Conservation (phyloP, 345 rosid genomes). For the Gossypium bickii region DNA sequence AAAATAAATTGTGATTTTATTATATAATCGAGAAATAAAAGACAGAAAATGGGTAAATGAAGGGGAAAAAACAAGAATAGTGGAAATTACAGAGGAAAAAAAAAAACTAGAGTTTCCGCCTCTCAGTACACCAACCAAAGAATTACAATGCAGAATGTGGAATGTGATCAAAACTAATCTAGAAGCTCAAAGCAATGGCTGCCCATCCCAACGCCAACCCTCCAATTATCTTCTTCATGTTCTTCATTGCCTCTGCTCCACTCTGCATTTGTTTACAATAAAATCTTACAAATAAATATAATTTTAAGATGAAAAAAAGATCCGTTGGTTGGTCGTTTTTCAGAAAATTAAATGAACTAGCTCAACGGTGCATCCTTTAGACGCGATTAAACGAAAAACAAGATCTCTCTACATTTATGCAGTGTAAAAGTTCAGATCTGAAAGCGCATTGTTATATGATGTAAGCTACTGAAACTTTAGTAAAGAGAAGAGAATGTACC, state of each 20-base stretch:
- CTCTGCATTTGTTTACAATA: conserved; percentile 19
- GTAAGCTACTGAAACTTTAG: neutral
- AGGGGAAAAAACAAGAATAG: neutral
- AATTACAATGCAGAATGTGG: neutral
- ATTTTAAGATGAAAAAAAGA: neutral
- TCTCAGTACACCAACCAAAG: neutral
- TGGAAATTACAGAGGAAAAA: neutral
- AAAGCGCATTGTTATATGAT: conserved; percentile 6
- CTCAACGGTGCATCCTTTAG: neutral
- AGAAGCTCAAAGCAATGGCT: conserved; percentile 18
- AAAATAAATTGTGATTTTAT: neutral
- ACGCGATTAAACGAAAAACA: neutral
- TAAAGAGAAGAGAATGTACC: conserved; percentile 15
- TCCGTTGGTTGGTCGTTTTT: neutral
- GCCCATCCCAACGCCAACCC: conserved; percentile 30
- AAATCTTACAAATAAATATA: too few species aligned
- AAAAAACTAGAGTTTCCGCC: neutral
- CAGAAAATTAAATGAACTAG: neutral
- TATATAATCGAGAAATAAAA: neutral
- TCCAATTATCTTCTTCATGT: conserved; percentile 17
- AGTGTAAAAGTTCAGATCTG: conserved; percentile 21
- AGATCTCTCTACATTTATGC: neutral
- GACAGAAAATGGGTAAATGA: neutral
- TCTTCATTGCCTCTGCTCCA: conserved; percentile 29
- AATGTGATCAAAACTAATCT: neutral